These are phyloP conservation scores for Immersiella caudata DNA, from an alignment of 495 filamentous ascomycete genomes.

Conservation along the genomic window DNA sequence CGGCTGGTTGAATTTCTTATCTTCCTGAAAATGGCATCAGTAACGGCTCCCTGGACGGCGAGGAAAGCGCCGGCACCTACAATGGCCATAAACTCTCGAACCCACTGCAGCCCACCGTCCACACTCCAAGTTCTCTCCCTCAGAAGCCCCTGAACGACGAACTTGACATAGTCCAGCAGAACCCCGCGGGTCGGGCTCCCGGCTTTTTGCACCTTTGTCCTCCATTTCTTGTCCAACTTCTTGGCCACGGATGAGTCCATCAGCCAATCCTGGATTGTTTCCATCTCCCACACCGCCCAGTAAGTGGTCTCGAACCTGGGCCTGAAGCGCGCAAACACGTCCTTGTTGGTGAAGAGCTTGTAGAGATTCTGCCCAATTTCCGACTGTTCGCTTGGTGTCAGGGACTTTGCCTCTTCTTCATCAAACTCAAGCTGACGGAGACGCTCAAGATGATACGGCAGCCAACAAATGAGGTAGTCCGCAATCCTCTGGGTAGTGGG, in stretches of 20 bases:
- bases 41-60: too few relatives aligned
- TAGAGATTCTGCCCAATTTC: background rate
- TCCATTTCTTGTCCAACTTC: background rate
- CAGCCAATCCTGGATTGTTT: background rate
- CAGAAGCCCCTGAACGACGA: too few relatives aligned
- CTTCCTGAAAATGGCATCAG: too few relatives aligned
- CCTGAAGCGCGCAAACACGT: too few relatives aligned
- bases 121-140: too few relatives aligned
- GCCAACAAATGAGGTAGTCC: constrained; percentile 14
- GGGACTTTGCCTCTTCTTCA: background rate
- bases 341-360: background rate
- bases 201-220: background rate
- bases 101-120: too few relatives aligned
- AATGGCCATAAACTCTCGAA: too few relatives aligned
- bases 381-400: background rate
- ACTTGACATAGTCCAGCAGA: too few relatives aligned
- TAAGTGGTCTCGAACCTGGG: background rate
- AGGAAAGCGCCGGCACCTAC: too few relatives aligned
- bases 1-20: too few relatives aligned
- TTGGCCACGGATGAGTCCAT: background rate
- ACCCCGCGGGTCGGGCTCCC: too few relatives aligned
- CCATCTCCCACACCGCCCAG: background rate
- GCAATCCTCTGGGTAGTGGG: constrained; percentile 10
- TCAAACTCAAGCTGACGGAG: constrained; percentile 8
- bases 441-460: constrained; percentile 21